These are phyloP conservation scores for Luffa aegyptiaca DNA, from an alignment of 306 rosid genomes.

Conservation along the genomic window DNA sequence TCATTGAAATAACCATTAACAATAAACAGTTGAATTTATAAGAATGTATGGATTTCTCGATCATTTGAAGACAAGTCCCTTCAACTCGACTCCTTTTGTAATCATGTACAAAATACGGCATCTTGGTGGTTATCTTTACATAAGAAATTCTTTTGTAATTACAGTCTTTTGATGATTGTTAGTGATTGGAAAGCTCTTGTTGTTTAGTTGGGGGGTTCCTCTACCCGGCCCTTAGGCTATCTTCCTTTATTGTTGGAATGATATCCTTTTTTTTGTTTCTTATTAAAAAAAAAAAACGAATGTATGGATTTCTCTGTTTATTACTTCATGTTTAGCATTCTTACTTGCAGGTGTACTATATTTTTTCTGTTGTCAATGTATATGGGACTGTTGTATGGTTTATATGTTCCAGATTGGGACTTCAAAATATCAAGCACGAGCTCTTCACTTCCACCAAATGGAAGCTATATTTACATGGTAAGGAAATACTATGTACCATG, in stretches of 20 bases:
- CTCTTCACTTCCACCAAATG: slow-evolving; percentile 28
- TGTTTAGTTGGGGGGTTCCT: too few relatives aligned
- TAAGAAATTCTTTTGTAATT: too few relatives aligned
- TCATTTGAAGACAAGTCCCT: too few relatives aligned
- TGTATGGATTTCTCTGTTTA: neutral
- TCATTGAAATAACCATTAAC: neutral
- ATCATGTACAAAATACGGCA: too few relatives aligned
- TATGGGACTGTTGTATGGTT: slow-evolving; percentile 51
- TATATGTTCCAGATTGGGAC: slow-evolving; percentile 93
- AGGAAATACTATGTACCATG: slow-evolving; percentile 16
- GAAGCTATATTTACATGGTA: slow-evolving; percentile 39
- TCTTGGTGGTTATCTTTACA: too few relatives aligned
- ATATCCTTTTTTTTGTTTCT: too few relatives aligned
- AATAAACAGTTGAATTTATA: neutral
- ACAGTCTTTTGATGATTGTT: too few relatives aligned
- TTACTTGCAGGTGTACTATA: slow-evolving; percentile 40
- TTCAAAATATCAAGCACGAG: slow-evolving; percentile 32
- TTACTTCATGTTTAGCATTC: neutral
- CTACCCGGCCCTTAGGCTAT: too few relatives aligned
- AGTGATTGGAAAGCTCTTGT: too few relatives aligned
- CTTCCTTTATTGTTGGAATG: too few relatives aligned
- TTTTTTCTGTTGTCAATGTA: slow-evolving; percentile 49
- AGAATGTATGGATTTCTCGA: neutral
- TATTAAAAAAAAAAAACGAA: too few relatives aligned
- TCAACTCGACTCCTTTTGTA: too few relatives aligned